Base-by-base conservation (phyloP, 2,329 filamentous ascomycete species). In the Cryphonectria nitschkei region DNA sequence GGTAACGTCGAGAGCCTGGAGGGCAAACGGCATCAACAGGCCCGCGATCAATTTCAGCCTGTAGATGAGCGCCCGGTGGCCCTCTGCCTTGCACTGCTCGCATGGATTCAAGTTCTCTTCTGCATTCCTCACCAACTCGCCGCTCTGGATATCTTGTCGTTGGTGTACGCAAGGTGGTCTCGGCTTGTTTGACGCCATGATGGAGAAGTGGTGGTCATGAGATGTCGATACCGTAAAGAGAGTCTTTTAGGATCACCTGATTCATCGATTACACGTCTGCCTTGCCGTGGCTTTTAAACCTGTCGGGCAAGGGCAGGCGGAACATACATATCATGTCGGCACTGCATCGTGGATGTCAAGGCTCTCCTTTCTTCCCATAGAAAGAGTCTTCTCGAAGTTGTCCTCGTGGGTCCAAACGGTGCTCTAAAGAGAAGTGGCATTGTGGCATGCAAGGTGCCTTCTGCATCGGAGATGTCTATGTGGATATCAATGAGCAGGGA, bases 11-110 rank as follows among this genome's bases (percentile, higher is more conserved):
- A 67, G 0, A 3, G 88, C 85, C 71, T 90, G 86, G 0, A 92
- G 82, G 13, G 88, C 84, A 75, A 88, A 91, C 0, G 90, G 90
- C 5, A 89, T 79, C 9, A 88, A 77, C 0, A 92, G 81, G 2
- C 89, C 88, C 16, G 68, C 68, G 62, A 69, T 69, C 37, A 69
- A n/a, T 39, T 69, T 69, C 13, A 69, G 39, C 19, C 68, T 62
- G 52, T 69, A 69, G 52, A 69, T 61, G 61, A 69, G 68, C 11
- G 68, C 68, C 52, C 52, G 68, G 52, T 32, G 68, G 26, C 52
- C 39, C 37, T 69, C 68, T 19, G 68, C 62, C n/a, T 69, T 69
- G 62, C 68, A 69, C 11, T 58, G 62, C n/a, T 32, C 52, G 54
- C 68, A 69, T 60, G 62, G 62, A 26, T 29, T 39, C 46, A 29